Evolutionary conservation across 805 yeast species (phyloP), one percentile per base, ranked within the genome.

Genomic region (Pichia manshurica): DNA sequence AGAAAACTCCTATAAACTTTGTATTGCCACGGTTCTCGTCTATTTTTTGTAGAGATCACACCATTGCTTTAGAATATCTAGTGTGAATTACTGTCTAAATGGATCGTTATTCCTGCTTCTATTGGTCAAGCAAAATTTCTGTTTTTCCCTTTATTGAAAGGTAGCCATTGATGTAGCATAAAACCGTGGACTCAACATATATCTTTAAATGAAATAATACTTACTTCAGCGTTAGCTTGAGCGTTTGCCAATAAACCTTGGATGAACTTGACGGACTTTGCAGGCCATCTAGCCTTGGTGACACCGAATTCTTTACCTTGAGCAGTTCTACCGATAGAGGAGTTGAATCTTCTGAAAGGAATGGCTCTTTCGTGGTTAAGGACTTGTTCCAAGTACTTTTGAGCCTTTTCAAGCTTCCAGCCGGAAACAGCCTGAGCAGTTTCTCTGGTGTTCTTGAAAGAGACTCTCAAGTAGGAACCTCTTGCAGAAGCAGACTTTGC

Each of bases 281-380:
- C 96, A 71, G 99, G 99, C 99, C 99, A 93, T 88, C 99, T 90
- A 66, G 99, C 99, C 79, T 86, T 90, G 83, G 96, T 88, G 72
- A 90, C 96, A 78, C 98, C 98, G 70, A 91, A 93, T 81, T 93
- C 99, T 80, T 93, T 91, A 79, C 96, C 99, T 80, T 93, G 99
- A 65, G 95, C 96, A 67, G 99, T 89, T 81, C 99, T 87, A 75
- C 99, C 99, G 68, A 87, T 90, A 66, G 96, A 87, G 62, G 85
- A 81, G 81, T 86, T 85, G 80, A 80, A 91, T 82, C 96, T 82
- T 83, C 99, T 87, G 93, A 93, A 88, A 72, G 99, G 99, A 66
- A 93, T 87, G 69, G 98, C 99, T 84, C 98, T 91, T 80, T 93
- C 81, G 82, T 93, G 96, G 75, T 90, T 95, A 72, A 85, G 75